Evolutionary conservation across 2,329 filamentous ascomycete genomes (phyloP).

Genomic region (Colletotrichum brevisporum): DNA sequence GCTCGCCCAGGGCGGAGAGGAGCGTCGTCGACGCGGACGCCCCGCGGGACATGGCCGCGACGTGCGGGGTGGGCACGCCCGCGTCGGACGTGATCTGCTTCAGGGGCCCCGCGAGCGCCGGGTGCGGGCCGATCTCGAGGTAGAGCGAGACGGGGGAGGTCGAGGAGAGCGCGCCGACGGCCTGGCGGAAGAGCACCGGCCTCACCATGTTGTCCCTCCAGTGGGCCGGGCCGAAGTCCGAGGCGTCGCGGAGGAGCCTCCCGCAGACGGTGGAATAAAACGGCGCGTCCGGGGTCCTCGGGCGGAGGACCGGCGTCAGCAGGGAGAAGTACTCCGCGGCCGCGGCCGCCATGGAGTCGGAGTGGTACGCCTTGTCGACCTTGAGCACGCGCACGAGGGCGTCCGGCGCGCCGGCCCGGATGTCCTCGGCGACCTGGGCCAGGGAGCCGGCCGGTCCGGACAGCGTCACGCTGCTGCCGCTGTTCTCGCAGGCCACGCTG

Average conservation of each 20-base stretch:
- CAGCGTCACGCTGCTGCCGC: slow-evolving; percentile 48
- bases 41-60: slow-evolving; percentile 64
- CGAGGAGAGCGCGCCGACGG: slow-evolving; percentile 31
- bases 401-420: slow-evolving; percentile 43
- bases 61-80: slow-evolving; percentile 60
- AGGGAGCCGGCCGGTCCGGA: slow-evolving; percentile 43
- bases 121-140: slow-evolving; percentile 41
- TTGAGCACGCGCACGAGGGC: slow-evolving; percentile 1
- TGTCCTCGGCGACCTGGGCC: slow-evolving; percentile 42
- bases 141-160: slow-evolving; percentile 42
- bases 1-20: slow-evolving; percentile 55
- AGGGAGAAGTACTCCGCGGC: slow-evolving; percentile 27
- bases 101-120: slow-evolving; percentile 34
- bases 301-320: not conserved
- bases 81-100: slow-evolving; percentile 62
- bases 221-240: slow-evolving; percentile 27
- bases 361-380: slow-evolving; percentile 30
- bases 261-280: slow-evolving; percentile 34
- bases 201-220: slow-evolving; percentile 41
- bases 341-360: slow-evolving; percentile 35
- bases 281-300: not conserved
- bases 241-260: not conserved
- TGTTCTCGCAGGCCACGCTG: slow-evolving; percentile 38
- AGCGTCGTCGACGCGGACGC: slow-evolving; percentile 62
- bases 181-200: slow-evolving; percentile 37